Evolutionary conservation across 129 eudicot species (phyloP).

Genomic region (Tagetes erecta): DNA sequence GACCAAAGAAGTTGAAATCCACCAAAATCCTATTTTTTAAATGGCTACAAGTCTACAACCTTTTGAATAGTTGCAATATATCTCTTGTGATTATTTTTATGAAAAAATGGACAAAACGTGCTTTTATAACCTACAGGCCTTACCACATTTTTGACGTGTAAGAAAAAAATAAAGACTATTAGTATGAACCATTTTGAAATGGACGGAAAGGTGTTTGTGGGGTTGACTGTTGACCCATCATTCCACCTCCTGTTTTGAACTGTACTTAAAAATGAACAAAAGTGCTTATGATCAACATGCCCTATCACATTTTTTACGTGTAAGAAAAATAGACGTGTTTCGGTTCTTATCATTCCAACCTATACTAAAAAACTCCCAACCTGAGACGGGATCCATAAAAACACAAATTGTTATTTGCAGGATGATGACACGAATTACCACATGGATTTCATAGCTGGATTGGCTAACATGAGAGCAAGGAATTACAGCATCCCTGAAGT

Average conservation of each 20-base stretch:
- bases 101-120: background rate
- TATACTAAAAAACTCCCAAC: background rate
- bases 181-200: background rate
- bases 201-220: background rate
- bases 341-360: too few relatives aligned
- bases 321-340: too few relatives aligned
- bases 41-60: background rate
- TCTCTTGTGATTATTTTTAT: background rate
- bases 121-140: background rate
- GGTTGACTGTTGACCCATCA: background rate
- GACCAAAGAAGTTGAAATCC: background rate
- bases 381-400: background rate
- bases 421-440: slow-evolving; percentile 82
- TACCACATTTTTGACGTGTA: background rate
- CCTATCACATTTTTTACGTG: too few relatives aligned
- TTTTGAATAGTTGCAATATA: background rate
- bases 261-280: background rate
- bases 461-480: slow-evolving; percentile 91
- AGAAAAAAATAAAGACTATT: background rate
- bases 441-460: slow-evolving; percentile 82
- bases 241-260: background rate
- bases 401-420: slow-evolving; percentile 36
- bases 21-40: background rate
- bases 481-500: slow-evolving; percentile 85
- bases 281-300: too few relatives aligned